phyloP scores from a whole-genome alignment of 306 rosid species.

The Mimosa bimucronata region DNA sequence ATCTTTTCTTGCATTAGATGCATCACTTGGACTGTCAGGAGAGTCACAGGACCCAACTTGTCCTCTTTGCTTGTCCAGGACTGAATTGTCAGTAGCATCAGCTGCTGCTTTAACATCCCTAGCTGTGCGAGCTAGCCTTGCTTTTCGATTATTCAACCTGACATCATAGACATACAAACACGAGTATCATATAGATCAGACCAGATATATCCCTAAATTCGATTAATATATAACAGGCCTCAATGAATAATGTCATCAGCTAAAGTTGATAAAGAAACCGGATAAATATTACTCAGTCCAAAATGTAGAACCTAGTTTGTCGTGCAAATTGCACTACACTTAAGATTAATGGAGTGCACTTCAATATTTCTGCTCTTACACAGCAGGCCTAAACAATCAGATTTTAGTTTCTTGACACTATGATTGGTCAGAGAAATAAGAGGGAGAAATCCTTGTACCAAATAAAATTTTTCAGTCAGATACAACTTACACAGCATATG shows the following conservation, averaged over 20 bases:
- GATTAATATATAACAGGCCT: not conserved
- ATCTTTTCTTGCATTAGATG: conserved; percentile 50
- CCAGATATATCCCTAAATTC: not conserved
- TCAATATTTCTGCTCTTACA: not conserved
- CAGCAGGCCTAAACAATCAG: conserved; percentile 7
- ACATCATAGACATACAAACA: conserved; percentile 1
- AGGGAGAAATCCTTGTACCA: not conserved
- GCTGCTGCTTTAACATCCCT: conserved; percentile 54
- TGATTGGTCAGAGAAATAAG: not conserved
- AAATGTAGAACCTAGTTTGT: no score
- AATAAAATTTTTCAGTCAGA: not conserved
- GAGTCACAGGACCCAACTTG: conserved; percentile 51
- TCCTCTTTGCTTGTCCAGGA: conserved; percentile 63
- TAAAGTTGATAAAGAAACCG: not conserved
- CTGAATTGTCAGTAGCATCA: conserved; percentile 48
- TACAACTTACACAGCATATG: not conserved
- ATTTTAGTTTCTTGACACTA: not conserved
- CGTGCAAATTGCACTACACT: no score
- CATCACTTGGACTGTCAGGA: conserved; percentile 58
- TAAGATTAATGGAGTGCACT: no score
- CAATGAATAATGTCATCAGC: not conserved
- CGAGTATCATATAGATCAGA: conserved; percentile 27
- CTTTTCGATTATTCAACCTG: conserved; percentile 92
- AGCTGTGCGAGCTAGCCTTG: conserved; percentile 80
- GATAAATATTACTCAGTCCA: no score